phyloP scores from a whole-genome alignment of 176 grass and related monocot genomes.

The Eleusine indica region DNA sequence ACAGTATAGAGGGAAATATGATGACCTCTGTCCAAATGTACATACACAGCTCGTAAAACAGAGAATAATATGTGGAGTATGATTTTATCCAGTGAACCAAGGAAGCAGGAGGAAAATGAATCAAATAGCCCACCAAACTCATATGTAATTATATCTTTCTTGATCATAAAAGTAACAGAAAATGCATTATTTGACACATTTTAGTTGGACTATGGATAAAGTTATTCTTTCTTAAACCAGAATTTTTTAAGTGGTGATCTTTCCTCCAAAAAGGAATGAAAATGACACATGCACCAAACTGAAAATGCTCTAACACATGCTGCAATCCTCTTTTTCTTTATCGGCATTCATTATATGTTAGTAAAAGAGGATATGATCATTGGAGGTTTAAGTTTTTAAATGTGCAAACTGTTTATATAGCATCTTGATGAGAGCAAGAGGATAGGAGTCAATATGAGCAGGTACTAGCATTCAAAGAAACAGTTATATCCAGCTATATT shows the following conservation, averaged over 20 bases:
- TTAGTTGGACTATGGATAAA: not conserved
- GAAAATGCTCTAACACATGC: not conserved
- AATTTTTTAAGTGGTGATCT: not conserved
- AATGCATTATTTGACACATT: not conserved
- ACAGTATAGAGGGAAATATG: conserved; percentile 7
- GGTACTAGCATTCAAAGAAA: not conserved
- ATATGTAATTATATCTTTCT: not conserved
- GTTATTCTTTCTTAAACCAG: not conserved
- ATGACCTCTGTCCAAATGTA: not conserved
- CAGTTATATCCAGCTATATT: not conserved
- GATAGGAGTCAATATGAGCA: not conserved
- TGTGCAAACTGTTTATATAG: not conserved
- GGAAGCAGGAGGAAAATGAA: conserved; percentile 7
- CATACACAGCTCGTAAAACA: not conserved
- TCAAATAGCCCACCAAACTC: conserved; percentile 9
- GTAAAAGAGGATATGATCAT: not conserved
- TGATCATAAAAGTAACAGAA: conserved; percentile 3
- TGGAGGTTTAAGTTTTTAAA: not conserved
- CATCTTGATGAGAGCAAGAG: conserved; percentile 15
- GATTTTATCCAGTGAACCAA: not conserved
- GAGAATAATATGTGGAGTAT: not conserved
- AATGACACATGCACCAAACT: not conserved
- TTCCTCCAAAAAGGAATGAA: not conserved
- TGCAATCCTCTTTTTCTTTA: not conserved
- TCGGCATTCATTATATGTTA: conserved; percentile 11